phyloP scores from a whole-genome alignment of 257 asterid genomes.

The Ilex asprella region DNA sequence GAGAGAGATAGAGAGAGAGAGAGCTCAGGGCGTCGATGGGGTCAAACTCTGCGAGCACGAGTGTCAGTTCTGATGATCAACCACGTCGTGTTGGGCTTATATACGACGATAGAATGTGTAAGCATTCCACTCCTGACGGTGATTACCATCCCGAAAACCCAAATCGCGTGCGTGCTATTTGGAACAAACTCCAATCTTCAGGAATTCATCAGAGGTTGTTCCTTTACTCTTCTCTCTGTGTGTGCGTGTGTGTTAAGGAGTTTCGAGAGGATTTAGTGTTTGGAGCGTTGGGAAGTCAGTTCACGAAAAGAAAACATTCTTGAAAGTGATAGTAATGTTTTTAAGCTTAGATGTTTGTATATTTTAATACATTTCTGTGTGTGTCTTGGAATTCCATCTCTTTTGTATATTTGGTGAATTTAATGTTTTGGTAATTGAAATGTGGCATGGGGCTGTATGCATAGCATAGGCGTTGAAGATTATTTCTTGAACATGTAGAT shows the following conservation, averaged over 20 bases:
- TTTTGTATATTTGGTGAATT: too few relatives aligned
- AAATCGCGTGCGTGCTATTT: conserved; percentile 63
- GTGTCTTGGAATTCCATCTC: too few relatives aligned
- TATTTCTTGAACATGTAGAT: too few relatives aligned
- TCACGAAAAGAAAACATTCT: too few relatives aligned
- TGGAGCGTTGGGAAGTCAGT: too few relatives aligned
- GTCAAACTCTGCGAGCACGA: neutral
- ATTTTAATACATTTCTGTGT: too few relatives aligned
- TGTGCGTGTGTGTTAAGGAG: neutral
- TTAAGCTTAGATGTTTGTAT: too few relatives aligned
- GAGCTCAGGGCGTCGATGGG: neutral
- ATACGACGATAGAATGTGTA: conserved; percentile 79
- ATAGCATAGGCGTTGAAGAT: too few relatives aligned
- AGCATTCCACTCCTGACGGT: conserved; percentile 43
- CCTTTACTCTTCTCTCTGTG: neutral
- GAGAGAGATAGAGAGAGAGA: neutral
- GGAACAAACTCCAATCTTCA: conserved; percentile 63
- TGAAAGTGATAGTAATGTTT: too few relatives aligned
- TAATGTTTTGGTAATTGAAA: too few relatives aligned
- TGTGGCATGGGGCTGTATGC: too few relatives aligned
- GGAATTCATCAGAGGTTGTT: conserved; percentile 59
- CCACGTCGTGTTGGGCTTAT: conserved; percentile 74
- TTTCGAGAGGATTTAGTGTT: too few relatives aligned
- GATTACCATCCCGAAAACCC: conserved; percentile 75
- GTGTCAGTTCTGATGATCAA: neutral